A percentile compares a stretch with the other conserved stretches of the same genome.
Conservation (phyloP, 257 asterid species). For the Scutellaria baicalensis region DNA sequence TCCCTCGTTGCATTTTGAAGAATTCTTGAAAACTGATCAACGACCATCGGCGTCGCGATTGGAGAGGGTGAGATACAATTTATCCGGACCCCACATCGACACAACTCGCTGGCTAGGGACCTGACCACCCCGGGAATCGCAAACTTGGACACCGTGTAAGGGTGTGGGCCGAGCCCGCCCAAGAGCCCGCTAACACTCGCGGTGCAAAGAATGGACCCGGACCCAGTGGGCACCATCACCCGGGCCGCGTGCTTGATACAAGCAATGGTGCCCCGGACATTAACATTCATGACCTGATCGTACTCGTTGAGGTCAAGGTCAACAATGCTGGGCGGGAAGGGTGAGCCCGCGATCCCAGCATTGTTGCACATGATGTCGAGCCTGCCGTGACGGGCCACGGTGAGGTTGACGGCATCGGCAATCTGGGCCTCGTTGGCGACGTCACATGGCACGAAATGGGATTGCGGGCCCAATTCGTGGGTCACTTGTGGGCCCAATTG, state of each 20-base stretch:
- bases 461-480: constrained; percentile 20
- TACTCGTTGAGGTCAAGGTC: constrained; percentile 23
- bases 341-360: constrained; percentile 25
- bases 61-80: constrained; percentile 30
- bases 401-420: constrained; percentile 14
- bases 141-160: constrained; percentile 23
- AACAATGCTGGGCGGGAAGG: constrained; percentile 18
- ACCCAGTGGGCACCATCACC: constrained; percentile 19
- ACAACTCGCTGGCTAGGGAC: constrained; percentile 27
- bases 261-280: constrained; percentile 24
- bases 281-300: constrained; percentile 24
- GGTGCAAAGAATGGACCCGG: constrained; percentile 26
- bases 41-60: constrained; percentile 22
- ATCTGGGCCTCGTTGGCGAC: constrained; percentile 22
- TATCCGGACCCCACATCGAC: constrained; percentile 21
- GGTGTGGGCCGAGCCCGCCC: constrained; percentile 32
- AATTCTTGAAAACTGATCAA: constrained; percentile 7
- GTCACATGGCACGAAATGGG: constrained; percentile 26
- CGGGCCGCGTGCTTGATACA: constrained; percentile 31
- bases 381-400: constrained; percentile 21
- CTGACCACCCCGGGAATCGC: constrained; percentile 20
- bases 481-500: constrained; percentile 26
- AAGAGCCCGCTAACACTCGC: constrained; percentile 27
- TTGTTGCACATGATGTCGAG: constrained; percentile 36
- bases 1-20: constrained; percentile 3